Base-by-base conservation (phyloP, 768 basidiomycete species). In the Amanita rubescens region DNA sequence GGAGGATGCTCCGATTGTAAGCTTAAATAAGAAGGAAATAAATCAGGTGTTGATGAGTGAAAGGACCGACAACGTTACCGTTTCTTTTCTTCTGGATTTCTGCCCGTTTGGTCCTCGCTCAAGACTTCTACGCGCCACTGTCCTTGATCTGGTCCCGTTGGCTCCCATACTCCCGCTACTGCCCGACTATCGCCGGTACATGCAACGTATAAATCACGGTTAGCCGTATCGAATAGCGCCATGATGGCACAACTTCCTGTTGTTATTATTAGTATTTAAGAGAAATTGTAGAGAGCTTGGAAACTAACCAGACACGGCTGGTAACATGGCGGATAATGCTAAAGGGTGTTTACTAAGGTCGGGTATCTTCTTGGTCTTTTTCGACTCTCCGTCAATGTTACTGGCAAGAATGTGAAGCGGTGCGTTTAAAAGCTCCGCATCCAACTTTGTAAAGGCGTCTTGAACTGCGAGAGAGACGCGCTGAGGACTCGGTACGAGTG, bases 31-130 rank as follows among this genome's bases (percentile, higher is more conserved):
- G n/a, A n/a, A n/a, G n/a, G n/a, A n/a, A n/a, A n/a, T n/a, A n/a
- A n/a, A n/a, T n/a, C n/a, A n/a, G n/a, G n/a, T n/a, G n/a, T n/a
- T n/a, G n/a, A n/a, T n/a, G 46, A 17, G 25, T 27, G 32, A 8
- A 9, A 35, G 20, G 25, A 25, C 15, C 15, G 41, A 32, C 12
- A 45, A 62, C 73, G 48, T 60, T n/a, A 94, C 94, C 94, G 81
- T 65, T 78, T 78, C 22, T 87, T 71, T 69, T 99, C 96, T 43
- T 80, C 85, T 14, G 80, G 83, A 64, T 93, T 97, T 59, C 91
- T 81, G 35, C 93, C 96, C 6, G 94, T 97, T 73, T 97, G 94
- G 64, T 98, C 96, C 67, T 97, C 93, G 25, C 81, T 91, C 57
- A 99, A 75, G n/a, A 90, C 90, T 65, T 96, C 92, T 27, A 94